Conservation (phyloP, 495 filamentous ascomycete species). For the Neurospora discreta region DNA sequence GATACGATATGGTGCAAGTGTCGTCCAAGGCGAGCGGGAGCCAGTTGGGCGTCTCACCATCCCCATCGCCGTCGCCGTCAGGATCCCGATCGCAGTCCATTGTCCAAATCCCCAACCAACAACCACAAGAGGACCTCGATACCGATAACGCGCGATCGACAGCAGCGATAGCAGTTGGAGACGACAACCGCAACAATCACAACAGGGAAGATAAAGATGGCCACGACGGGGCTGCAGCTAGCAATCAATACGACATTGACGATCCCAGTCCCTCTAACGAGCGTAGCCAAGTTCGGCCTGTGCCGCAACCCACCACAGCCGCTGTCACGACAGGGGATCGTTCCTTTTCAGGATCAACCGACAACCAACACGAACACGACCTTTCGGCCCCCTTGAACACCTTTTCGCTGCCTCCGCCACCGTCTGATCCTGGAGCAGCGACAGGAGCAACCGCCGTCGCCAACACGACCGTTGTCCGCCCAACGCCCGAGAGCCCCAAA, state of each 20-base stretch:
- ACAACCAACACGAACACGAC: conserved; percentile 1
- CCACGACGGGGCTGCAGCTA: background rate
- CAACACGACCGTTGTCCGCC: conserved; percentile 12
- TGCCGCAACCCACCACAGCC: conserved; percentile 9
- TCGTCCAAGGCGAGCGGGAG: background rate
- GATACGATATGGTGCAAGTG: conserved; percentile 16
- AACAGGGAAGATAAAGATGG: background rate
- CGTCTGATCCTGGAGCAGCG: background rate
- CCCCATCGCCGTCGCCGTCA: conserved; percentile 11
- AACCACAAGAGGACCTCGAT: background rate
- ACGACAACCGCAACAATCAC: background rate
- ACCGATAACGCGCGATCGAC: background rate
- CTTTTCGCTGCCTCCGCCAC: background rate
- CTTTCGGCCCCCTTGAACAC: background rate
- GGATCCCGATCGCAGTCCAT: background rate
- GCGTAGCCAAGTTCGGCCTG: background rate
- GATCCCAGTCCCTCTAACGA: background rate
- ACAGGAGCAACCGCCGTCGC: background rate
- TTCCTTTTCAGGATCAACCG: background rate
- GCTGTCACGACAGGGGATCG: background rate
- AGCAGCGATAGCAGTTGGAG: background rate
- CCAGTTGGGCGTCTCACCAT: conserved; percentile 11
- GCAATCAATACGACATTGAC: background rate
- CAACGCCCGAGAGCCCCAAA: conserved; percentile 10
- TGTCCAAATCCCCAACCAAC: background rate